These are phyloP conservation scores for Senecio squalidus DNA, from an alignment of 140 eudicot genomes.

Conservation along the genomic window DNA sequence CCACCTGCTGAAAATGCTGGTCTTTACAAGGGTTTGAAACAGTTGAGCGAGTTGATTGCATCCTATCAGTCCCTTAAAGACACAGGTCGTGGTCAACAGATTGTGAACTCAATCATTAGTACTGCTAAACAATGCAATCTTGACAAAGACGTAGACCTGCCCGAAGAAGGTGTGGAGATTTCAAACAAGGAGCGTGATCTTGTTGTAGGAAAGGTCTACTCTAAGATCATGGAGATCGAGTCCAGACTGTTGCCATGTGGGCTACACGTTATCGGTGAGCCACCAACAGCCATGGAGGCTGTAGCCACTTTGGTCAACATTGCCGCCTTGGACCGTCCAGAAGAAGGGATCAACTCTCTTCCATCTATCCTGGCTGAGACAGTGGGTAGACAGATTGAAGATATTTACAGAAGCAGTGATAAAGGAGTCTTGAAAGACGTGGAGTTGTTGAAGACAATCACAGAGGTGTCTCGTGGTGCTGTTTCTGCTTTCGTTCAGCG, in stretches of 20 bases:
- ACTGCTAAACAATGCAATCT: conserved; percentile 97
- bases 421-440: conserved; percentile 86
- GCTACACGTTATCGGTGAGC: conserved; percentile 95
- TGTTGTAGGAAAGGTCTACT: conserved; percentile 93
- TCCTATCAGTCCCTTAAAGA: conserved; percentile 97
- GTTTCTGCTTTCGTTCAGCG: conserved; percentile 74
- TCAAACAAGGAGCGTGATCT: conserved; percentile 72
- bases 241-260: conserved; percentile 96
- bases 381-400: conserved; percentile 85
- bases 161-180: conserved; percentile 81
- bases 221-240: conserved; percentile 98
- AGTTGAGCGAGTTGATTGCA: conserved; percentile 88
- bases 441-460: conserved; percentile 73
- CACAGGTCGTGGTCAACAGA: conserved; percentile 90
- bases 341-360: conserved; percentile 72
- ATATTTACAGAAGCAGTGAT: conserved; percentile 84
- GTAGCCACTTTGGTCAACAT: conserved; percentile 94
- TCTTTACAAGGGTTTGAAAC: conserved; percentile 96
- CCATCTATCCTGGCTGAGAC: conserved; percentile 87
- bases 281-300: conserved; percentile 98
- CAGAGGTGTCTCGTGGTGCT: conserved; percentile 92
- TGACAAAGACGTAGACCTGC: conserved; percentile 96
- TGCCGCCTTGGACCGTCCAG: conserved; percentile 92
- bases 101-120: conserved; percentile 89
- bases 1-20: conserved; percentile 99